phyloP scores from a whole-genome alignment of 2,329 filamentous ascomycete genomes.

The Leptosphaerulina australis region DNA sequence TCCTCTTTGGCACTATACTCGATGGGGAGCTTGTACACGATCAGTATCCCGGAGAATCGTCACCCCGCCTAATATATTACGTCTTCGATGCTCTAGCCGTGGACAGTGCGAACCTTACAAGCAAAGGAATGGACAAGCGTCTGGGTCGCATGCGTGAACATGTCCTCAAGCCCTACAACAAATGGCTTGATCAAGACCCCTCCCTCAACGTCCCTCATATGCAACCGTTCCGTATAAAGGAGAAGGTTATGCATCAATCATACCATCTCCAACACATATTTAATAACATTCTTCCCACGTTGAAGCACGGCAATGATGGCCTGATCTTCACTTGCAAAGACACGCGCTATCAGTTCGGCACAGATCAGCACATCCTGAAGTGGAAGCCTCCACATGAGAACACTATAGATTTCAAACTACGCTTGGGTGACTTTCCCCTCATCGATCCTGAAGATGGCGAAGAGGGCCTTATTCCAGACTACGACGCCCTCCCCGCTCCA shows the following conservation, averaged over 20 bases:
- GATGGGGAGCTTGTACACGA: slow-evolving; percentile 95
- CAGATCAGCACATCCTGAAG: slow-evolving; percentile 91
- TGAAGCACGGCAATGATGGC: slow-evolving; percentile 94
- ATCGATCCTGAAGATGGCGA: slow-evolving; percentile 72
- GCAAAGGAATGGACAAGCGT: slow-evolving; percentile 83
- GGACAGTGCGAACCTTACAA: slow-evolving; percentile 76
- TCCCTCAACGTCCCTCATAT: slow-evolving; percentile 55
- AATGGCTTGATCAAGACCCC: slow-evolving; percentile 59
- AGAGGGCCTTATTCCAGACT: slow-evolving; percentile 73
- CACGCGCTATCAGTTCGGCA: slow-evolving; percentile 85
- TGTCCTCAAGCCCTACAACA: slow-evolving; percentile 73
- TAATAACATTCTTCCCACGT: slow-evolving; percentile 76
- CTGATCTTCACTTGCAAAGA: slow-evolving; percentile 96
- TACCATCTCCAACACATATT: slow-evolving; percentile 85
- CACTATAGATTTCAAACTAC: slow-evolving; percentile 87
- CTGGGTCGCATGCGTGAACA: slow-evolving; percentile 83
- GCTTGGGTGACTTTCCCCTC: slow-evolving; percentile 71
- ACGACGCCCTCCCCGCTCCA: slow-evolving; percentile 72
- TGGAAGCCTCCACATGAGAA: slow-evolving; percentile 98
- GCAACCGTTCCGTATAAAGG: slow-evolving; percentile 79
- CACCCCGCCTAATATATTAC: slow-evolving; percentile 75
- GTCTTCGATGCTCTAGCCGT: slow-evolving; percentile 93
- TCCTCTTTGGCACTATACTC: slow-evolving; percentile 80
- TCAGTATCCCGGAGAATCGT: slow-evolving; percentile 66
- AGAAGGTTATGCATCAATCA: slow-evolving; percentile 87